A percentile compares a stretch with the other conserved stretches of the same genome.
Evolutionary conservation across 352 stramenopile genomes (phyloP).

Genomic region (Blastocystis sp.): DNA sequence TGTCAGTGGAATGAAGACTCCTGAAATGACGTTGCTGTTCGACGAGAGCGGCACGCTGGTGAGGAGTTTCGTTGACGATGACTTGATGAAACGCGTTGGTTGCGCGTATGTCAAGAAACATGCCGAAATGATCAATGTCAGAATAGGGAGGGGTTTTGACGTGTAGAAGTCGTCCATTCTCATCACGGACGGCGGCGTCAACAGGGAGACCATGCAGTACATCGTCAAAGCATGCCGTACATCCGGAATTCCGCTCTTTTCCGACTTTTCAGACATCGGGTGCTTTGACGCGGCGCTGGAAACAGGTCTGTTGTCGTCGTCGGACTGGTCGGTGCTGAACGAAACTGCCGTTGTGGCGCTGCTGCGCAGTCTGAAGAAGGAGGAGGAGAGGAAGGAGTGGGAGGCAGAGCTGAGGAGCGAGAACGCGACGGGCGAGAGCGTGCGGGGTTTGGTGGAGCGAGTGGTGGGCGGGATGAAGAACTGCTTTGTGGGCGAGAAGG

Average conservation of each 20-base stretch:
- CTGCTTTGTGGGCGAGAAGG: neutral
- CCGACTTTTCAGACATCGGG: constrained; percentile 5
- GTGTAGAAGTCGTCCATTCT: constrained; percentile 26
- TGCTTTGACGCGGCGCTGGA: constrained; percentile 5
- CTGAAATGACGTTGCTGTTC: constrained; percentile 7
- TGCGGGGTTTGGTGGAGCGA: neutral
- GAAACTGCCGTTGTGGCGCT: neutral
- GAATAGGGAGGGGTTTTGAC: neutral
- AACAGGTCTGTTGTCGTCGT: neutral
- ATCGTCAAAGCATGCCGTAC: neutral
- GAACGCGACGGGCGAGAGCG: neutral
- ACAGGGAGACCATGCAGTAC: neutral
- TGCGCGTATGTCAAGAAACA: constrained; percentile 29
- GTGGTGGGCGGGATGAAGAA: neutral
- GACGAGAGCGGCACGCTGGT: neutral
- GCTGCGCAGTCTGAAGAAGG: neutral
- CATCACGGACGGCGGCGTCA: constrained; percentile 3
- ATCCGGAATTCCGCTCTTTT: constrained; percentile 46
- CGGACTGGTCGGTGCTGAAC: constrained; percentile 31
- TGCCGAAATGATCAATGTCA: neutral
- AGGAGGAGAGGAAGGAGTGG: neutral
- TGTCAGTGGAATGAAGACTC: constrained; percentile 3
- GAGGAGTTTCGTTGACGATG: neutral
- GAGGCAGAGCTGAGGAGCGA: neutral
- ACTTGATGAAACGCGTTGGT: neutral